Percentiles rank a stretch among this genome's conserved stretches.
These are phyloP conservation scores for Macrolepiota albuminosa DNA, from an alignment of 768 basidiomycete species.

Conservation along the genomic window DNA sequence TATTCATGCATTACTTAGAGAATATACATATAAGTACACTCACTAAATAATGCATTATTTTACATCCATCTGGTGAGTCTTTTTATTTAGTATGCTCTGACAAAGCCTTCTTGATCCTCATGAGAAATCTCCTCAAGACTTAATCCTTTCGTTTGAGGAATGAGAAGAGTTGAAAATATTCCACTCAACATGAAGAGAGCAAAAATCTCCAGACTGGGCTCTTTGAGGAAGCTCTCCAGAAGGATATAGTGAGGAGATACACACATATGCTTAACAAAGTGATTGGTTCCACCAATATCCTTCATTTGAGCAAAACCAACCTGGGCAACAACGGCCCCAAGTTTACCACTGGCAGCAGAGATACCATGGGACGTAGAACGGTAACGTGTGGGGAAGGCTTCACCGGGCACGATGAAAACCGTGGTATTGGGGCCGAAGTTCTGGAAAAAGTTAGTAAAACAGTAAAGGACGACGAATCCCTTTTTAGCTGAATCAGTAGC, in stretches of 20 bases:
- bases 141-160: slow-evolving; percentile 72
- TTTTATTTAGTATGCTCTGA: slow-evolving; percentile 23
- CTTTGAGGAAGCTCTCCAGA: background rate
- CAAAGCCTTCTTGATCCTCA: slow-evolving; percentile 62
- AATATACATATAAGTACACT: background rate
- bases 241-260: slow-evolving; percentile 18
- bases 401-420: slow-evolving; percentile 78
- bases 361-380: slow-evolving; percentile 84
- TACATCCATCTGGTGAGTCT: too few species aligned
- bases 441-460: slow-evolving; percentile 86
- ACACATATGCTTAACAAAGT: slow-evolving; percentile 66
- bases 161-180: slow-evolving; percentile 71
- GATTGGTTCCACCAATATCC: slow-evolving; percentile 61
- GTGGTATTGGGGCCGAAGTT: slow-evolving; percentile 84
- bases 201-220: slow-evolving; percentile 67
- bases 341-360: slow-evolving; percentile 76
- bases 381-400: slow-evolving; percentile 85
- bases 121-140: slow-evolving; percentile 72
- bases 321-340: slow-evolving; percentile 79
- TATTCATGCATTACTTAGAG: too few species aligned
- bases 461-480: slow-evolving; percentile 80
- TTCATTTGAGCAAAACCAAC: slow-evolving; percentile 67
- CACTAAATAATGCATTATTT: too few species aligned
- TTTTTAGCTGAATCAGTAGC: slow-evolving; percentile 35
- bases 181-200: slow-evolving; percentile 87